Conservation (phyloP, 106 monocot genomes). For the Dendrobium catenatum region DNA sequence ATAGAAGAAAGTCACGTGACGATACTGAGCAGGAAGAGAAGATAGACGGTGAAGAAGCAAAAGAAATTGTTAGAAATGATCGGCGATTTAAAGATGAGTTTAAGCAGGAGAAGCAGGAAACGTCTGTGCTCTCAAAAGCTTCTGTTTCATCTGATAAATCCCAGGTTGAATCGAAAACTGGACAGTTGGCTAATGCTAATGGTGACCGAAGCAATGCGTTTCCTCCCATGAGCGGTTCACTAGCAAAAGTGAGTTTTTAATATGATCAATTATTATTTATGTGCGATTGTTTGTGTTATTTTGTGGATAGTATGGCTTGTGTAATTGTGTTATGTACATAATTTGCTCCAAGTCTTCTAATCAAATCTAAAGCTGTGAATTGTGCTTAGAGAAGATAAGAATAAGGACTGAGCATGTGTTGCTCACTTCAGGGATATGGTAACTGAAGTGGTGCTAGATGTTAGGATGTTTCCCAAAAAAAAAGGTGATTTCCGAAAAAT, state of each 20-base stretch:
- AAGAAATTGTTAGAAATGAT: conserved; percentile 3
- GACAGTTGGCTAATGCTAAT: neutral
- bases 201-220: neutral
- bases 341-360: neutral
- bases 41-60: neutral
- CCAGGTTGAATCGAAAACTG: neutral
- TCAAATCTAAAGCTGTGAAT: neutral
- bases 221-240: conserved; percentile 1
- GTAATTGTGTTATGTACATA: neutral
- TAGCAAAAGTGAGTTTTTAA: conserved; percentile 2
- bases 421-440: neutral
- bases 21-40: neutral
- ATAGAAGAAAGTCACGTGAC: neutral
- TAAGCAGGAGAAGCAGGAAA: conserved; percentile 2
- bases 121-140: neutral
- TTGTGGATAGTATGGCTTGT: neutral
- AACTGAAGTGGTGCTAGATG: neutral
- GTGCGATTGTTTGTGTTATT: neutral
- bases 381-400: neutral
- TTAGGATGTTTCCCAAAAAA: neutral
- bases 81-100: neutral
- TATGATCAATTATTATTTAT: neutral
- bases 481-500: neutral
- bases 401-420: neutral
- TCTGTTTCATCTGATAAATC: neutral